Evolutionary conservation across 257 asterid species (phyloP).

Genomic region (Buddleja alternifolia): DNA sequence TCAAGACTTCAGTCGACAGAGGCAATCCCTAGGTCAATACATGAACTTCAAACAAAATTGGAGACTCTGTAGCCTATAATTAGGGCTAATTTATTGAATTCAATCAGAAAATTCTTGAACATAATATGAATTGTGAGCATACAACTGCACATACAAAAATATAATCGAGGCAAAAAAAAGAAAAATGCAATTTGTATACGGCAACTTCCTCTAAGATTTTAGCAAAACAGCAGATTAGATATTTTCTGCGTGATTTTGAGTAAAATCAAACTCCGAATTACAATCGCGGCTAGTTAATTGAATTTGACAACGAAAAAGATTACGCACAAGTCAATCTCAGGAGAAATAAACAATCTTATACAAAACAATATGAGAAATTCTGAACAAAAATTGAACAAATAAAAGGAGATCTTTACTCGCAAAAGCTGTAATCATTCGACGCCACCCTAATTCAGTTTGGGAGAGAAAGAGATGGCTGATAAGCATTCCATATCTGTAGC

Average conservation of each 20-base stretch:
- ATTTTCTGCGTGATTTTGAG: background rate
- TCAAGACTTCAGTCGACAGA: background rate
- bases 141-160: background rate
- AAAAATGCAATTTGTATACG: background rate
- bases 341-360: background rate
- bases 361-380: background rate
- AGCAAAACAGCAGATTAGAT: background rate
- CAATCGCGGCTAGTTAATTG: background rate
- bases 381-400: background rate
- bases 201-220: background rate
- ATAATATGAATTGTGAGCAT: background rate
- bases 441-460: background rate
- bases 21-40: background rate
- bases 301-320: background rate
- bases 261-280: background rate
- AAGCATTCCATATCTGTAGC: background rate
- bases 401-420: background rate
- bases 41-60: background rate
- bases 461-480: background rate
- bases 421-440: background rate
- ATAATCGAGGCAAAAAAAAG: background rate
- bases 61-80: background rate
- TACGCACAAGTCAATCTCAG: background rate
- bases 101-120: background rate
- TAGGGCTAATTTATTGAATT: background rate